phyloP scores from a whole-genome alignment of 257 asterid genomes.

The Phtheirospermum japonicum region DNA sequence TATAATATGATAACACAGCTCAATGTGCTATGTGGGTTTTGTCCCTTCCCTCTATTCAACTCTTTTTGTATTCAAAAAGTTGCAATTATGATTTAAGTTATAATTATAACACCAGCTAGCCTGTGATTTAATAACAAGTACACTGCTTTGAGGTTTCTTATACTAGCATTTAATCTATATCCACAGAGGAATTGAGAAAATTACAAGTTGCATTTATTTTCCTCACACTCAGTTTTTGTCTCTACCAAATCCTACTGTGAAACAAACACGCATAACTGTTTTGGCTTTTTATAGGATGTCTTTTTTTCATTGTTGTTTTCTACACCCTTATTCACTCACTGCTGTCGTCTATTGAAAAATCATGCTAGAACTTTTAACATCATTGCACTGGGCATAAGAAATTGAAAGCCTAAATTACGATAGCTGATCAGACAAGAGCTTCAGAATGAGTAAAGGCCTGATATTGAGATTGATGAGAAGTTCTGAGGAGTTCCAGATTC shows the following conservation, averaged over 20 bases:
- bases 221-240: too few relatives aligned
- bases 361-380: slow-evolving; percentile 17
- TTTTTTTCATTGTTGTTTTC: slow-evolving; percentile 20
- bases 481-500: slow-evolving; percentile 88
- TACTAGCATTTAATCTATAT: slow-evolving; percentile 4
- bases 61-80: too few relatives aligned
- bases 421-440: slow-evolving; percentile 83
- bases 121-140: not conserved
- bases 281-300: too few relatives aligned
- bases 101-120: not conserved
- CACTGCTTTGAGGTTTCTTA: slow-evolving; percentile 13
- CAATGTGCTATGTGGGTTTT: too few relatives aligned
- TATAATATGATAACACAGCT: too few relatives aligned
- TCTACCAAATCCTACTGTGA: not conserved
- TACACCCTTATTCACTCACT: slow-evolving; percentile 13
- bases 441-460: slow-evolving; percentile 96
- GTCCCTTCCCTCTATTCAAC: not conserved
- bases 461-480: slow-evolving; percentile 92
- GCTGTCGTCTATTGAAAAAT: slow-evolving; percentile 21
- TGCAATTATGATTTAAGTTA: not conserved
- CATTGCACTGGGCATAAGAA: slow-evolving; percentile 95
- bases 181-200: too few relatives aligned
- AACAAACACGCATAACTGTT: too few relatives aligned
- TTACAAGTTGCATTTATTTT: too few relatives aligned
- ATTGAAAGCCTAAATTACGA: slow-evolving; percentile 86